Evolutionary conservation across 2,329 filamentous ascomycete species (phyloP), one percentile per base, ranked within the genome.

Genomic region (Plectosphaerella sp.): DNA sequence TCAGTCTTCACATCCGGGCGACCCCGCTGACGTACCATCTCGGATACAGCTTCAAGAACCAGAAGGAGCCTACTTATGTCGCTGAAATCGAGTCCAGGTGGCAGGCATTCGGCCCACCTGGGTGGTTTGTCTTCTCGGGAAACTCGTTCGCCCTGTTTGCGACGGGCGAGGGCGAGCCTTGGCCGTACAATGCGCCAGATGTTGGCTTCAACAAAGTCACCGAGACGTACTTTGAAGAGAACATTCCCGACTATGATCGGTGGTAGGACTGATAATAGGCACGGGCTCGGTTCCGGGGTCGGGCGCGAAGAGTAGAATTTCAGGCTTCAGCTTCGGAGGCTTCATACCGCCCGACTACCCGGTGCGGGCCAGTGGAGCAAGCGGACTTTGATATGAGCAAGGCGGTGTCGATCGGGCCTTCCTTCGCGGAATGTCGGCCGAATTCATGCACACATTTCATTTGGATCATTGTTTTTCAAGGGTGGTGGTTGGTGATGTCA

Each of bases 81-180:
- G 48, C 54, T 10, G 41, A 48, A 37, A 35, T 53, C 6, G 52
- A 35, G 16, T 50, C 48, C 4, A n/a, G 14, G 11, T 50, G 52
- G 52, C 52, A 53, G 42, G 45, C 48, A 6, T 60, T 60, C 11
- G 49, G 54, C 2, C 50, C 59, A 2, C 16, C 45, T 2, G 47
- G 47, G 4, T 52, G 54, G 15, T 57, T 56, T 1, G 56, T 61
- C 0, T 61, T 61, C 35, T 51, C 50, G 3, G 57, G 59, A 1
- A 54, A 55, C 35, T 59, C 57, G 49, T 59, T 60, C 50, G 57
- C 42, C 8, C 37, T 62, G 8, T 61, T 60, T 50, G 60, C 58
- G 0, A 62, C 57, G 18, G 60, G 60, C 1, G 57, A 60, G 9
- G 52, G 53, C 15, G 52, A 56, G 22, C 60, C 60, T 3, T 61